Conservation (phyloP, 495 filamentous ascomycete genomes). For the Cercophora newfieldiana region DNA sequence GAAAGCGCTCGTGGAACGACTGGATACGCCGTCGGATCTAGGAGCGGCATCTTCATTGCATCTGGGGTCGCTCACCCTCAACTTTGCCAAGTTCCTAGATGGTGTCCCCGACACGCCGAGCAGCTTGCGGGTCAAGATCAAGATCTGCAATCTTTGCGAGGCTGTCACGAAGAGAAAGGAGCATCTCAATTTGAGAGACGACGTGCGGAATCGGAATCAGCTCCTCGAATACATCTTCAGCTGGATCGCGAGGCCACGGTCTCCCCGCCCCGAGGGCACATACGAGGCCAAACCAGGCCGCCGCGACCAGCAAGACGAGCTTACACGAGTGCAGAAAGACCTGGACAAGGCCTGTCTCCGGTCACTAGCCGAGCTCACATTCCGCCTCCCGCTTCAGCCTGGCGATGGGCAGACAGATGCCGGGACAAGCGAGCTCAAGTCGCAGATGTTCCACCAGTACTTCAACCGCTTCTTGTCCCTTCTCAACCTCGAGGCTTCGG, state of each 20-base stretch:
- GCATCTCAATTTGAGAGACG: slow-evolving; percentile 63
- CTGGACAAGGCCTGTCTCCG: slow-evolving; percentile 63
- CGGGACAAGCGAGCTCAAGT: slow-evolving; percentile 61
- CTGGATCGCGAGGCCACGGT: slow-evolving; percentile 61
- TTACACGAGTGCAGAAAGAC: slow-evolving; percentile 56
- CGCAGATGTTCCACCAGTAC: slow-evolving; percentile 66
- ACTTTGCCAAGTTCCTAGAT: slow-evolving; percentile 62
- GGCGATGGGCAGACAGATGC: slow-evolving; percentile 62
- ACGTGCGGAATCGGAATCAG: slow-evolving; percentile 64
- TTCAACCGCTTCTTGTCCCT: slow-evolving; percentile 64
- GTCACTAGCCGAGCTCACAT: slow-evolving; percentile 61
- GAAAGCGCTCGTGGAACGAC: slow-evolving; percentile 60
- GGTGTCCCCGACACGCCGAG: slow-evolving; percentile 50
- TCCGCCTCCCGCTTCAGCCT: slow-evolving; percentile 62
- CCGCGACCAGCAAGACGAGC: slow-evolving; percentile 48
- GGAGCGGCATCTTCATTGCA: slow-evolving; percentile 59
- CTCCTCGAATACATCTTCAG: slow-evolving; percentile 62
- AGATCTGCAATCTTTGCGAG: slow-evolving; percentile 64
- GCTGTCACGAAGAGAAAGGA: slow-evolving; percentile 65
- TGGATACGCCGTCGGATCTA: slow-evolving; percentile 58
- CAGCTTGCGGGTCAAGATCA: slow-evolving; percentile 62
- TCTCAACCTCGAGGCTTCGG: slow-evolving; percentile 54
- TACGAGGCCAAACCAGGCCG: slow-evolving; percentile 12
- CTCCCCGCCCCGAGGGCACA: slow-evolving; percentile 33
- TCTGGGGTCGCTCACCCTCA: slow-evolving; percentile 58